Conservation (phyloP, 305 asterid genomes). For the Fraxinus greggii region DNA sequence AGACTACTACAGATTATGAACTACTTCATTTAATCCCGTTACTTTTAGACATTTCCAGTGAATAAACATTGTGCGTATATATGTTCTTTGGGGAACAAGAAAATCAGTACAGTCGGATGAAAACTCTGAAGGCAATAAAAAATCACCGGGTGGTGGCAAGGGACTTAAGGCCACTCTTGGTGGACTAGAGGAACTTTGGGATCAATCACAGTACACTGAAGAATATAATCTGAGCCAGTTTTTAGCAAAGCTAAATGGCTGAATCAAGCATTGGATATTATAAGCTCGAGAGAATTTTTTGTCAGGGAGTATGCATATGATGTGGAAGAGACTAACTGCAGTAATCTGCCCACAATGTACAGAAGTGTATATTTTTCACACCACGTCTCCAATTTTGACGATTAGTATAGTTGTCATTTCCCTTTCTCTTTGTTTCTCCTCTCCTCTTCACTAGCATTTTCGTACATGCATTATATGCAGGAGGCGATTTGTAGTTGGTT, state of each 20-base stretch:
- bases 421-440: slow-evolving; percentile 2
- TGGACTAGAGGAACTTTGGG: slow-evolving; percentile 96
- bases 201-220: slow-evolving; percentile 96
- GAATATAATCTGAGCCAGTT: slow-evolving; percentile 85
- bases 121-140: slow-evolving; percentile 45
- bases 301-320: slow-evolving; percentile 26
- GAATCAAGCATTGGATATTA: slow-evolving; percentile 16
- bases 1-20: background rate
- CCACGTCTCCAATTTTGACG: slow-evolving; percentile 55
- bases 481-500: slow-evolving; percentile 38
- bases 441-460: slow-evolving; percentile 19
- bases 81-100: slow-evolving; percentile 56
- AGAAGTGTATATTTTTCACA: slow-evolving; percentile 46
- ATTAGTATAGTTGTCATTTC: slow-evolving; percentile 33
- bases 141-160: slow-evolving; percentile 59
- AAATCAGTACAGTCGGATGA: slow-evolving; percentile 35
- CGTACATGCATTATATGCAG: slow-evolving; percentile 20
- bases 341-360: slow-evolving; percentile 46
- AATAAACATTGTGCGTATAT: background rate
- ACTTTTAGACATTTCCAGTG: background rate
- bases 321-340: slow-evolving; percentile 18
- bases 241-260: slow-evolving; percentile 78
- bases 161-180: slow-evolving; percentile 89
- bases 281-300: slow-evolving; percentile 19
- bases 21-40: background rate